These are phyloP conservation scores for Byssothecium circinans DNA, from an alignment of 2,329 filamentous ascomycete species.

Conservation along the genomic window DNA sequence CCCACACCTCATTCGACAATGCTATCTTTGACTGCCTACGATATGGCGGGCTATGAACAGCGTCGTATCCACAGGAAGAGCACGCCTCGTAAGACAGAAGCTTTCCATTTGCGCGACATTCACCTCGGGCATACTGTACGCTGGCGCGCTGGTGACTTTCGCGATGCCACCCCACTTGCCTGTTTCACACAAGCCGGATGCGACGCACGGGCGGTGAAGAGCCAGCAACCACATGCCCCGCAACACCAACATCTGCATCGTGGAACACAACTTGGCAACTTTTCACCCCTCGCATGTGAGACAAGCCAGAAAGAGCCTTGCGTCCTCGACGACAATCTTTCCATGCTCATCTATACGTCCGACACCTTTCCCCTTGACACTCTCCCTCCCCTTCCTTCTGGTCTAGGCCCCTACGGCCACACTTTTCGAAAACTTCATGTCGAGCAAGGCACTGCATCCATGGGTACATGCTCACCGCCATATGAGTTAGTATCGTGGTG, in stretches of 20 bases:
- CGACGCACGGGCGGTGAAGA: not conserved
- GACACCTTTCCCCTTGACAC: not conserved
- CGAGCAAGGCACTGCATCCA: not conserved
- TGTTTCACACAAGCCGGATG: not conserved
- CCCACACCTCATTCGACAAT: slow-evolving; percentile 1
- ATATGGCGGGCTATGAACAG: too few relatives aligned
- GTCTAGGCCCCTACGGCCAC: not conserved
- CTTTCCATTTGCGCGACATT: too few relatives aligned
- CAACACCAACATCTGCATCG: slow-evolving; percentile 3
- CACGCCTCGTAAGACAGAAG: too few relatives aligned
- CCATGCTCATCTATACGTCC: not conserved
- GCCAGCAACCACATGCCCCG: not conserved
- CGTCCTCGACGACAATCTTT: too few relatives aligned
- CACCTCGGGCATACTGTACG: too few relatives aligned
- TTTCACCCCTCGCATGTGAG: not conserved
- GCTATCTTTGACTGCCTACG: too few relatives aligned
- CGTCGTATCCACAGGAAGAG: not conserved
- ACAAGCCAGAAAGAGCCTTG: too few relatives aligned
- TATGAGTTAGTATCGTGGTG: not conserved
- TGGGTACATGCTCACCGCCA: slow-evolving; percentile 5
- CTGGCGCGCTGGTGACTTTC: not conserved
- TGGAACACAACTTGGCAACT: not conserved
- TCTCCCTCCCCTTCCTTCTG: not conserved
- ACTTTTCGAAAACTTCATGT: not conserved
- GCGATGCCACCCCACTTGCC: slow-evolving; percentile 1